Evolutionary conservation across 139 green algal genomes (phyloP).

Genomic region (Chlorella vulgaris): DNA sequence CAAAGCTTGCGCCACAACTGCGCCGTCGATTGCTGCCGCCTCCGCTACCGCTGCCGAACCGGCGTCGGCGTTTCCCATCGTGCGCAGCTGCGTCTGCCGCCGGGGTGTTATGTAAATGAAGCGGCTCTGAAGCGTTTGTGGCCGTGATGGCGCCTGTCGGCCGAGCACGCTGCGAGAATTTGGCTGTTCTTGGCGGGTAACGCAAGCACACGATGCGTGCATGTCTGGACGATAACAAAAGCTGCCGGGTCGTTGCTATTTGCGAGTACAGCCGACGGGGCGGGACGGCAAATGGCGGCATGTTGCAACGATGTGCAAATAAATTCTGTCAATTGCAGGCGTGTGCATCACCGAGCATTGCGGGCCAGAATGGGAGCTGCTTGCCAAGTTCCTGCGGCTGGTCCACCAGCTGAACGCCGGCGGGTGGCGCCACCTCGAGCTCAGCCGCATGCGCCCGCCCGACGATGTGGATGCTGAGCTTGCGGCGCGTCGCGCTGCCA

Average conservation of each 20-base stretch:
- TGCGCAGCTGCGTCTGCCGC: background rate
- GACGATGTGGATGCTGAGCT: slow-evolving; percentile 60
- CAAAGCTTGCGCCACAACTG: background rate
- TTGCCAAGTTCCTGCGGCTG: slow-evolving; percentile 12
- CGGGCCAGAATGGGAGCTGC: slow-evolving; percentile 22
- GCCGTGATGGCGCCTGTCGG: too few relatives aligned
- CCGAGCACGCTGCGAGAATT: too few relatives aligned
- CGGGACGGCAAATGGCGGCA: too few relatives aligned
- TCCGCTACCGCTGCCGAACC: background rate
- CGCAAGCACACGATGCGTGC: too few relatives aligned
- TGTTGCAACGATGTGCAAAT: too few relatives aligned
- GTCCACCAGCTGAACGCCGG: slow-evolving; percentile 12
- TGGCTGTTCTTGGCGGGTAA: too few relatives aligned
- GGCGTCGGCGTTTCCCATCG: background rate
- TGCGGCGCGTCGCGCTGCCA: slow-evolving; percentile 20
- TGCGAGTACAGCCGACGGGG: too few relatives aligned
- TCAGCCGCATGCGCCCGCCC: slow-evolving; percentile 17
- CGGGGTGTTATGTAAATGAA: too few relatives aligned
- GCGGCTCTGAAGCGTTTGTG: too few relatives aligned
- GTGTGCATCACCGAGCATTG: slow-evolving; percentile 13
- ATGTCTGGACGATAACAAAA: too few relatives aligned
- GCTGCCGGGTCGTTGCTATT: too few relatives aligned
- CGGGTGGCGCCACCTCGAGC: slow-evolving; percentile 2
- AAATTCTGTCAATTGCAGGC: slow-evolving; percentile 1
- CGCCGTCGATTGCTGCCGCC: background rate